Evolutionary conservation across 768 basidiomycete genomes (phyloP), one percentile per base, ranked within the genome.

Genomic region (Boletus rex-veris): DNA sequence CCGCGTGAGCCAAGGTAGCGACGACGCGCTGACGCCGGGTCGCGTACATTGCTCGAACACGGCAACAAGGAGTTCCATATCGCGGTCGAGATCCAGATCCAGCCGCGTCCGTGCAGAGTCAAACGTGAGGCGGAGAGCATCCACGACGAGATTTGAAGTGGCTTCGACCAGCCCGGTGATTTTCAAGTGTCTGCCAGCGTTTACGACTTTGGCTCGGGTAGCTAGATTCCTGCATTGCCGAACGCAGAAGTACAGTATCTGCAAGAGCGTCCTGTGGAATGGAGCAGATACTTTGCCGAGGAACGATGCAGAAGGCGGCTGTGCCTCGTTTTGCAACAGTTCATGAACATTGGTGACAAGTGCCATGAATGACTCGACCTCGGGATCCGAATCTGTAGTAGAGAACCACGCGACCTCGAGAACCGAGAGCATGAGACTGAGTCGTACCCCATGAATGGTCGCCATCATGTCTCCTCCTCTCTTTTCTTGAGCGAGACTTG

Each of bases 401-500:
- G 81, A 81, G 64, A 89, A 90, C 84, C 91, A 89, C 0, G 82
- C 83, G 4, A 88, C 77, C 60, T 97, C 90, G n/a, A 93, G 74
- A 46, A 95, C 67, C 0, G 86, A 80, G 21, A 92, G 76, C 3
- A 97, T 75, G 3, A 96, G 75, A 4, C 81, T 78, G 21, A 98
- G 72, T 31, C 92, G 78, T 21, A 86, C 81, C 3, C 82, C 80
- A 58, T 98, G 92, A 15, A 94, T 84, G 1, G 81, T 80, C 0
- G 86, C 78, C 83, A 94, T 89, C 80, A 94, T 88, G 53, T 92
- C 87, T 0, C 94, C 94, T 5, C 74, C 76, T 33, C 92, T 80
- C 37, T 71, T 76, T 70, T 95, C 94, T 18, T 68, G 67, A 0
- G 88, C 80, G 28, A 93, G 80, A 42, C 79, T 80, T 21, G 74